Base-by-base conservation (phyloP, 345 rosid species). In the Geranium rotundifolium region DNA sequence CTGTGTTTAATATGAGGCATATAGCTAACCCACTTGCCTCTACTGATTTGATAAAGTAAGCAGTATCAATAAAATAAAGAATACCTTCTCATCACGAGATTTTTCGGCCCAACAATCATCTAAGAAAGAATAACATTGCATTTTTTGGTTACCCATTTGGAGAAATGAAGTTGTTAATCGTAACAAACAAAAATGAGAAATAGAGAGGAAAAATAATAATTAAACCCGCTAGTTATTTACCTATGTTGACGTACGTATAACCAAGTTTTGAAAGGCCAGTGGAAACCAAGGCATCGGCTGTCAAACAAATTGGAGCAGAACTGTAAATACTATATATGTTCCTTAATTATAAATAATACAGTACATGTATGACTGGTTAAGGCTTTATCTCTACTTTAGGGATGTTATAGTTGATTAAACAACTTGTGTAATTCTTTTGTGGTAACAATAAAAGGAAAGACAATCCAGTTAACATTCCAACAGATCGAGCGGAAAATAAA, bases 101-200 rank as follows among this genome's bases (percentile, higher is more conserved):
- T 57, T 66, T 27, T 80, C 80, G 49, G 75, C 84, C 84, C 84
- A 80, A 59, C 81, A 70, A 63, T 80, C 84, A 65, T 80, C 84
- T 80, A 37, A 5, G 29, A 7, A 19, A 34, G 19, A 64, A 9
- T 2, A 58, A 6, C 30, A n/a, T n/a, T 20, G 39, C 16, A 27
- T 13, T 34, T 34, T 34, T 34, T 34, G 41, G 41, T 46, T 46
- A 46, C 3, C 52, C 52, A 46, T 46, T 46, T 46, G 52, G 52
- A 46, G 52, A 9, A 46, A 14, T 7, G 41, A 34, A 34, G 52
- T 12, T 46, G 52, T 46, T 46, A 46, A 9, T 9, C 8, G 16
- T 46, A 5, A 37, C 46, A 5, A 37, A 14, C 15, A 16, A 12
- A 7, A 46, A 9, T 37, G 12, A 37, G 46, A 46, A 46, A 34